Evolutionary conservation across 2,329 filamentous ascomycete species (phyloP), one percentile per base, ranked within the genome.

Genomic region (Arachnopeziza araneosa): DNA sequence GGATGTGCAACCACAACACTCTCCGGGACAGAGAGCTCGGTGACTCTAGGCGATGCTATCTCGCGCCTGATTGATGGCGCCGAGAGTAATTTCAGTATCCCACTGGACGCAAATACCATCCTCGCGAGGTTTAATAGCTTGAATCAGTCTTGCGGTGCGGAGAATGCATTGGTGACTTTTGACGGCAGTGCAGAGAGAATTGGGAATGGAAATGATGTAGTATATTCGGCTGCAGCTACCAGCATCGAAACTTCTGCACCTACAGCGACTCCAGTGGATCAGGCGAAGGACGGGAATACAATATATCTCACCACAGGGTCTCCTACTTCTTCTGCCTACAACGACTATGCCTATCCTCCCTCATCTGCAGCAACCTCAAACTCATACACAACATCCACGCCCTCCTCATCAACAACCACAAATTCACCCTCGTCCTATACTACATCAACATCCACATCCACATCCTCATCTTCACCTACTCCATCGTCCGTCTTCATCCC

Each of bases 111-210:
- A 3, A 83, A 83, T 0, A 80, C 80, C 8, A 83, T 98, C 56
- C 76, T 96, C 58, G 85, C 87, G 1, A 83, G 91, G 54, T 90
- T 98, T 73, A 93, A 89, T 69, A 76, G 81, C 6, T 83, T 83
- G 32, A 88, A 88, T 64, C 78, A 96, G 19, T 92, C 89, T 58
- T 99, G 95, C 74, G 84, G 85, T 9, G 85, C 87, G 0, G 89
- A 97, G 72, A 98, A 98, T 69, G 88, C 91, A 0, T 80, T 99
- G 3, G 88, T 98, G 19, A 91, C 90, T 0, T 96, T 97, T 73
- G 83, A 90, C 66, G 88, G 87, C 3, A 59, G 67, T 44, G 62
- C 71, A 44, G 55, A 59, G 50, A 60, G 67, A 17, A 21, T 56
- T 1, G 68, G 67, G 19, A 48, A 57, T n/a, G 64, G 61, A 1